Percentiles rank a stretch among this genome's conserved stretches.
These are phyloP conservation scores for Arthonia radiata DNA, from an alignment of 495 filamentous ascomycete genomes.

Conservation along the genomic window DNA sequence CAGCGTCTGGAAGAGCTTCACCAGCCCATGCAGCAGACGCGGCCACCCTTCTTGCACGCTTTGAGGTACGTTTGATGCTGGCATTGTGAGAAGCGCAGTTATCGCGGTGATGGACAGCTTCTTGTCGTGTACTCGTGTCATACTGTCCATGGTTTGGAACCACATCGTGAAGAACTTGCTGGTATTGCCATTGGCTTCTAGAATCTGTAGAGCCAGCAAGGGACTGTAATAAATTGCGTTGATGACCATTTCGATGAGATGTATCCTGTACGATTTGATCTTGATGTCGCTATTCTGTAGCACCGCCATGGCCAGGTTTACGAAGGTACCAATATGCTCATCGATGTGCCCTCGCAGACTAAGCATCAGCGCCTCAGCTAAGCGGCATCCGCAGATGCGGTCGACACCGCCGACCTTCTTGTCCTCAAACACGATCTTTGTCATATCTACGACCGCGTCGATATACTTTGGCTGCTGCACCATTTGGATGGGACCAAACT, in stretches of 20 bases:
- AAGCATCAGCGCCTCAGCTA: conserved; percentile 90
- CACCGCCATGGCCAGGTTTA: conserved; percentile 67
- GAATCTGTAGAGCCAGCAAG: conserved; percentile 47
- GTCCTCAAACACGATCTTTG: conserved; percentile 48
- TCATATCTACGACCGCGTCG: conserved; percentile 66
- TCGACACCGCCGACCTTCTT: conserved; percentile 86
- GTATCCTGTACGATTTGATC: conserved; percentile 76
- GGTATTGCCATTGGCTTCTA: conserved; percentile 87
- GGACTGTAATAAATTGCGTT: conserved; percentile 97
- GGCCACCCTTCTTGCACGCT: conserved; percentile 94
- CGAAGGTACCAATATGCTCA: conserved; percentile 60
- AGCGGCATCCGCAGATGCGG: conserved; percentile 95
- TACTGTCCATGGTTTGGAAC: conserved; percentile 89
- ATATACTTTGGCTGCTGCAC: conserved; percentile 67
- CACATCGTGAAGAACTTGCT: conserved; percentile 97
- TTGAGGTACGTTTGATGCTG: conserved; percentile 48
- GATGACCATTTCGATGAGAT: conserved; percentile 97
- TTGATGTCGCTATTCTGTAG: conserved; percentile 46
- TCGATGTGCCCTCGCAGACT: conserved; percentile 82
- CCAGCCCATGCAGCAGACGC: conserved; percentile 75
- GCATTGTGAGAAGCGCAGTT: conserved; percentile 51
- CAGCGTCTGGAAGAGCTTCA: conserved; percentile 71
- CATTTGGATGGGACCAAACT: conserved; percentile 61
- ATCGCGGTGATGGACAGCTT: conserved; percentile 92
- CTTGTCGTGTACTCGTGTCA: conserved; percentile 90